Conservation (phyloP, 1,284 basidiomycete genomes). For the Phenoliferia sp. region DNA sequence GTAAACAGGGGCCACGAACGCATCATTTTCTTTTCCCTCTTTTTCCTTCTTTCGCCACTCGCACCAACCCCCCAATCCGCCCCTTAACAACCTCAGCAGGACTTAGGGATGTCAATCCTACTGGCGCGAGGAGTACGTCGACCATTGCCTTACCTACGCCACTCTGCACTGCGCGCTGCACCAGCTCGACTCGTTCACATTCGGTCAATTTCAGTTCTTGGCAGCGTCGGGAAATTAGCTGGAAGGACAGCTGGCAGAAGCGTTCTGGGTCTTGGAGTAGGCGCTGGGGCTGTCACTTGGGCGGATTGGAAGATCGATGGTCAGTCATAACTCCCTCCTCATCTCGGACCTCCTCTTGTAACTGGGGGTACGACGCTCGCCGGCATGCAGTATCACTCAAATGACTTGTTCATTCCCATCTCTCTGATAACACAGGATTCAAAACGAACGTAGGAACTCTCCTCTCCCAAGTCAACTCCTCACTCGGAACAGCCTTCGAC, state of each 20-base stretch:
- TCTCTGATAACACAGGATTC: constrained; percentile 16
- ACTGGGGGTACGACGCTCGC: not conserved
- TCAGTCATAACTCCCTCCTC: constrained; percentile 43
- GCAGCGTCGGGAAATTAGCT: constrained; percentile 23
- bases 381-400: not conserved
- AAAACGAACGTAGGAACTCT: constrained; percentile 17
- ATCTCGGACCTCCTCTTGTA: constrained; percentile 5
- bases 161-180: not conserved
- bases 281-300: constrained; percentile 83
- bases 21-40: too few species aligned
- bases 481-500: constrained; percentile 23
- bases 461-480: constrained; percentile 18
- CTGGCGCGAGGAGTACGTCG: not conserved
- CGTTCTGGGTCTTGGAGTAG: constrained; percentile 47
- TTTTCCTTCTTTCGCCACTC: too few species aligned
- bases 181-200: constrained; percentile 17
- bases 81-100: too few species aligned
- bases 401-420: not conserved
- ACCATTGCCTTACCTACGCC: not conserved
- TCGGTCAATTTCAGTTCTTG: constrained; percentile 25
- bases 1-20: too few species aligned
- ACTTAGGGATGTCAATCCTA: not conserved
- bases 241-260: constrained; percentile 27
- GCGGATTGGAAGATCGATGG: constrained; percentile 92
- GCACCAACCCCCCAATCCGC: too few species aligned